These are phyloP conservation scores for Tylopilus sp. DNA, from an alignment of 1,284 basidiomycete species.

Conservation along the genomic window DNA sequence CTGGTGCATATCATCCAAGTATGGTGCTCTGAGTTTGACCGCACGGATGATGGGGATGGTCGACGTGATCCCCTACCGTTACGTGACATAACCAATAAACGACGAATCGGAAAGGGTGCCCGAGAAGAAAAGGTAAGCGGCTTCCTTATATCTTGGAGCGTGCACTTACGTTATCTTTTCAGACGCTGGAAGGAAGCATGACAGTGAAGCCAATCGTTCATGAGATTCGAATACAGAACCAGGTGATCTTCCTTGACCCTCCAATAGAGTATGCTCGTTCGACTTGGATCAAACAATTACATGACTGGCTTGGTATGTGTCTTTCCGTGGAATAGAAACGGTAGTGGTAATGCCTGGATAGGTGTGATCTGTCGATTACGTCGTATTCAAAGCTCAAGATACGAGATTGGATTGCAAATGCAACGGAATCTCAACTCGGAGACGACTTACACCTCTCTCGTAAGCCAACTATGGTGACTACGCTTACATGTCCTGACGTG, in stretches of 20 bases:
- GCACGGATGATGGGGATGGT: constrained; percentile 71
- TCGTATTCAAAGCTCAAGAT: constrained; percentile 93
- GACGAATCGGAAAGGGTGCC: constrained; percentile 70
- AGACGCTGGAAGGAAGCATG: constrained; percentile 79
- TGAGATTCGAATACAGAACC: constrained; percentile 97
- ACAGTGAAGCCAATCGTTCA: constrained; percentile 88
- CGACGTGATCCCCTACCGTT: constrained; percentile 62
- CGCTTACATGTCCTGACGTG: not conserved
- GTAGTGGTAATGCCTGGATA: constrained; percentile 33
- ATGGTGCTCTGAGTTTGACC: constrained; percentile 91
- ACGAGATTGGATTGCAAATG: constrained; percentile 95
- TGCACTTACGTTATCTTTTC: constrained; percentile 7
- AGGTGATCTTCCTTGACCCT: constrained; percentile 98
- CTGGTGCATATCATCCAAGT: constrained; percentile 84
- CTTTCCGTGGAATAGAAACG: constrained; percentile 49
- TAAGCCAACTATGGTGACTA: constrained; percentile 50
- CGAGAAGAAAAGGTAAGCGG: constrained; percentile 78
- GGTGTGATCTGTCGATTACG: constrained; percentile 91
- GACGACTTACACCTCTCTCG: constrained; percentile 86
- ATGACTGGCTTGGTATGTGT: constrained; percentile 84
- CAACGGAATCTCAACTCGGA: constrained; percentile 72
- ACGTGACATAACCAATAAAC: constrained; percentile 70
- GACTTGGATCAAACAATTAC: constrained; percentile 92
- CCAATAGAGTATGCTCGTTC: constrained; percentile 95
- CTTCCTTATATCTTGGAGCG: not conserved